Conservation (phyloP, 768 basidiomycete species). For the Tricholoma saponaceum region DNA sequence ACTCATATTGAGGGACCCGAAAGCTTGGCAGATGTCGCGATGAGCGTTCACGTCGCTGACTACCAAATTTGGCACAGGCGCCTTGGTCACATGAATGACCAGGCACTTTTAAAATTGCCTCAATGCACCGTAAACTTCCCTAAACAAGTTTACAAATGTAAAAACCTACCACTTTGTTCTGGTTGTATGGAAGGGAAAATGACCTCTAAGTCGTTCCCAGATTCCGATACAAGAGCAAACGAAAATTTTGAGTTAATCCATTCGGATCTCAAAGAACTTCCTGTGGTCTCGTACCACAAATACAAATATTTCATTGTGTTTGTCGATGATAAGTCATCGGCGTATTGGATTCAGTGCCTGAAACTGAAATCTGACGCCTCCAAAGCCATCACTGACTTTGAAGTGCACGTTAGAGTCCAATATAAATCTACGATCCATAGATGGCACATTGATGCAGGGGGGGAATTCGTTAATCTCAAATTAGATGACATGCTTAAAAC, state of each 20-base stretch:
- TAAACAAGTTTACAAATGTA: not conserved
- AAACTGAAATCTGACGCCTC: not conserved
- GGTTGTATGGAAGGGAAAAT: constrained; percentile 18
- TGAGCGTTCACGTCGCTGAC: not conserved
- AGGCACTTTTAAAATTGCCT: constrained; percentile 4
- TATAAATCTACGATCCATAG: not conserved
- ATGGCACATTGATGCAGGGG: not conserved
- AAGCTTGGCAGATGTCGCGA: not conserved
- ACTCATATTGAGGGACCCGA: not conserved
- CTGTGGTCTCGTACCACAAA: constrained; percentile 12
- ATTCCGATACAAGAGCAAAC: constrained; percentile 6
- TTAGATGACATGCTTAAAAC: not conserved
- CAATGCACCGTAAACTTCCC: constrained; percentile 1
- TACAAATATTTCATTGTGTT: constrained; percentile 14
- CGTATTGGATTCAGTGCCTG: constrained; percentile 4
- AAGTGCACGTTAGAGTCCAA: not conserved
- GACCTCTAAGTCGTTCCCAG: constrained; percentile 9
- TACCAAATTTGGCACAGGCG: constrained; percentile 10
- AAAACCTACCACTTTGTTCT: constrained; percentile 1
- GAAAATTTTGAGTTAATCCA: constrained; percentile 16
- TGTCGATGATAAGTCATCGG: constrained; percentile 12
- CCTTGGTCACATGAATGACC: constrained; percentile 11
- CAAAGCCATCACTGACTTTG: not conserved
- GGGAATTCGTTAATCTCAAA: not conserved
- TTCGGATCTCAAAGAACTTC: constrained; percentile 17